Evolutionary conservation across 805 yeast genomes (phyloP), one percentile per base, ranked within the genome.

Genomic region (Myxozyma geophila): DNA sequence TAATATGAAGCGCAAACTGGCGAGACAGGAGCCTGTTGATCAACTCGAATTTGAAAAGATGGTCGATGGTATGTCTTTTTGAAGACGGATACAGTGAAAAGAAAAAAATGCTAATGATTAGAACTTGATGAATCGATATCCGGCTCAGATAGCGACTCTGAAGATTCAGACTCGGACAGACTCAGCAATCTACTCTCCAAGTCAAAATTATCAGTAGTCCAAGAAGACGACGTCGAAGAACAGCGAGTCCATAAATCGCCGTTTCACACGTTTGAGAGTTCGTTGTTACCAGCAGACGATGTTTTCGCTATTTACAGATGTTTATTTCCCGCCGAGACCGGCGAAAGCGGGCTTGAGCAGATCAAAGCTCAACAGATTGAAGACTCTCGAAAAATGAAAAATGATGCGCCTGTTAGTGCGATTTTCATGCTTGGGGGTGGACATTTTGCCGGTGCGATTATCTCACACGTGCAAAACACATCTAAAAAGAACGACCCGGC

Each of bases 351-450:
- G n/a, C 23, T 53, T 17, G 49, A 53, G 39, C 57, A 53, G 21
- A 23, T 53, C 19, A 23, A 10, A 15, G 15, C 17, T 43, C 47
- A 17, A 43, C 9, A 15, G 10, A 2, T 17, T n/a, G 47, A 43
- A 13, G 47, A 43, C 2, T n/a, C 19, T 43, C 28, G 28, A 2
- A 28, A 28, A 3, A 28, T 28, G 5, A 28, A 28, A 28, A 28
- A 35, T 15, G 54, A 50, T 7, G 23, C 23, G n/a, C 57, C 57
- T 8, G 48, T 53, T 21, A 53, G 57, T 5, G 96, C 96, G 0
- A 75, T 95, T 12, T 83, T 95, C 69, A 90, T 95, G 97, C 84
- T 95, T 58, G 98, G 98, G 15, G 98, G 98, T 50, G 99, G 99
- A 48, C 98, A 95, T 77, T 95, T 95, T 79, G 97, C 98, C 0